These are phyloP conservation scores for Phialocephala subalpina DNA, from an alignment of 2,329 filamentous ascomycete genomes.

Conservation along the genomic window DNA sequence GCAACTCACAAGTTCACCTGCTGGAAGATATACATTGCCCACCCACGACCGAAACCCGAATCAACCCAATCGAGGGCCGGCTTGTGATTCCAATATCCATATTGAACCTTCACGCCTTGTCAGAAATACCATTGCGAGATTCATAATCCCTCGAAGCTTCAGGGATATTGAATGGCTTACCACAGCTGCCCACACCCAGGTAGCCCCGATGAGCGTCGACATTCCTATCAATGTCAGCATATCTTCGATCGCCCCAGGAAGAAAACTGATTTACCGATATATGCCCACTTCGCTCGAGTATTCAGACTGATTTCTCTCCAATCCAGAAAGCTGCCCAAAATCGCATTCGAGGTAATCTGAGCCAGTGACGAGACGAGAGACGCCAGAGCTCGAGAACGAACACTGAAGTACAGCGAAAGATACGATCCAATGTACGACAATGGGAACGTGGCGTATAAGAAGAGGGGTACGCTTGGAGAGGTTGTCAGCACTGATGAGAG, in stretches of 20 bases:
- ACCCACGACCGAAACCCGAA: slow-evolving; percentile 51
- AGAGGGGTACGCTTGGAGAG: slow-evolving; percentile 43
- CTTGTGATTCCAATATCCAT: slow-evolving; percentile 52
- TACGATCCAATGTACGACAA: slow-evolving; percentile 49
- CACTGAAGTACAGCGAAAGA: slow-evolving; percentile 51
- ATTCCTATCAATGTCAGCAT: slow-evolving; percentile 36
- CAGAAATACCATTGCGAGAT: too few species aligned
- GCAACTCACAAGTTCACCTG: slow-evolving; percentile 2
- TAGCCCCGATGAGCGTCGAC: slow-evolving; percentile 53
- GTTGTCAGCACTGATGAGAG: too few species aligned
- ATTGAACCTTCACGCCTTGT: slow-evolving; percentile 46
- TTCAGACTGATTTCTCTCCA: slow-evolving; percentile 40
- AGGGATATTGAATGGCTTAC: background rate
- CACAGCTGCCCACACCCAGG: slow-evolving; percentile 56
- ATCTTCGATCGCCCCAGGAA: too few species aligned
- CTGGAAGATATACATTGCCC: slow-evolving; percentile 50
- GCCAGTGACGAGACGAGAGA: slow-evolving; percentile 62
- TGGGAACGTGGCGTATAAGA: slow-evolving; percentile 52
- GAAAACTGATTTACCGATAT: slow-evolving; percentile 52
- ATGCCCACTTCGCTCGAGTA: slow-evolving; percentile 55
- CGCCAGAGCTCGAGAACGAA: slow-evolving; percentile 49
- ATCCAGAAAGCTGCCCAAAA: slow-evolving; percentile 56
- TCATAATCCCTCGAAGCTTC: background rate
- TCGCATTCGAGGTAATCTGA: slow-evolving; percentile 63
- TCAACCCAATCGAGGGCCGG: slow-evolving; percentile 54